Conservation (phyloP, 345 rosid species). For the Pseudoturritis turrita region DNA sequence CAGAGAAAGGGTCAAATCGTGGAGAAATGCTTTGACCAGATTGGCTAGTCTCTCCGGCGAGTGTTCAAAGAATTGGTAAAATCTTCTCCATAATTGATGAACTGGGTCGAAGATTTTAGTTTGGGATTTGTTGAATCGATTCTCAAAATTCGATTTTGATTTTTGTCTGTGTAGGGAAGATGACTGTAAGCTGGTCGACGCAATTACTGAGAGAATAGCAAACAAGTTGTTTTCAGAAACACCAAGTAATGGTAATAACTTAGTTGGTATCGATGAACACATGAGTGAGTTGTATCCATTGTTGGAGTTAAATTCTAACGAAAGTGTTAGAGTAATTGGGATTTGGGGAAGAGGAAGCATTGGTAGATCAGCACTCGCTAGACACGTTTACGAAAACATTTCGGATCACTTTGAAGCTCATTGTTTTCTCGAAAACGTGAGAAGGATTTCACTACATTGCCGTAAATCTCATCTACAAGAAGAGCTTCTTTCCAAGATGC, state of each 20-base stretch:
- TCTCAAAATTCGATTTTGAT: neutral
- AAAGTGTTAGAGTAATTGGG: slow-evolving; percentile 15
- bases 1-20: slow-evolving; percentile 8
- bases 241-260: neutral
- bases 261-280: slow-evolving; percentile 30
- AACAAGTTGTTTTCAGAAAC: neutral
- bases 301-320: neutral
- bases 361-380: slow-evolving; percentile 29
- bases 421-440: slow-evolving; percentile 27
- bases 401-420: slow-evolving; percentile 26
- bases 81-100: neutral
- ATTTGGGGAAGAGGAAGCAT: slow-evolving; percentile 33
- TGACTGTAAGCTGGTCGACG: slow-evolving; percentile 29
- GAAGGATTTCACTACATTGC: neutral
- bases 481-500: slow-evolving; percentile 24
- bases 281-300: slow-evolving; percentile 9
- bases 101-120: neutral
- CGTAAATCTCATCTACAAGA: slow-evolving; percentile 7
- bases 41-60: slow-evolving; percentile 30
- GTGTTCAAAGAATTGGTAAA: slow-evolving; percentile 26
- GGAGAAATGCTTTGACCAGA: slow-evolving; percentile 25
- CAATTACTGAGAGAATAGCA: slow-evolving; percentile 11
- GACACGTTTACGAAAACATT: slow-evolving; percentile 16
- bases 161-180: slow-evolving; percentile 12
- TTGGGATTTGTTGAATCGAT: neutral